A percentile compares a stretch with the other conserved stretches of the same genome.
Conservation (phyloP, 495 filamentous ascomycete species). For the Emericellopsis terricola region DNA sequence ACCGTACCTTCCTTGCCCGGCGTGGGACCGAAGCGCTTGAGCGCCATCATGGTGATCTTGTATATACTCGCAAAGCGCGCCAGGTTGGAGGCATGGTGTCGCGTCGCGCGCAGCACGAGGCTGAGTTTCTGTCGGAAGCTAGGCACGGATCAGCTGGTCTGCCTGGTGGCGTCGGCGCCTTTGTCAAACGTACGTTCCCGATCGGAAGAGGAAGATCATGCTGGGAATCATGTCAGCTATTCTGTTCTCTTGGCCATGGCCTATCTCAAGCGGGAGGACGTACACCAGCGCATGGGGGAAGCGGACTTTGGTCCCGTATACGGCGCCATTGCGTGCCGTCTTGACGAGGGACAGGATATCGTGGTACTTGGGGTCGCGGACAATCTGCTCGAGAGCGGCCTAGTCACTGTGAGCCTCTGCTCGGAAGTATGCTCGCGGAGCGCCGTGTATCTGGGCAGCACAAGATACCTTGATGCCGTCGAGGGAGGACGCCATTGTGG, state of each 20-base stretch:
- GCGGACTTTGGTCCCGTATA: slow-evolving; percentile 95
- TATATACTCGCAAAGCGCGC: slow-evolving; percentile 80
- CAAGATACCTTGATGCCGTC: slow-evolving; percentile 1
- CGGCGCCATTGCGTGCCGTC: slow-evolving; percentile 84
- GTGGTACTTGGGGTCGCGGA: slow-evolving; percentile 70
- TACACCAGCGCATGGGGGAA: slow-evolving; percentile 96
- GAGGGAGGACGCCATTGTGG: slow-evolving; percentile 3
- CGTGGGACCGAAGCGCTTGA: slow-evolving; percentile 45
- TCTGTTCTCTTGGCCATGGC: slow-evolving; percentile 23
- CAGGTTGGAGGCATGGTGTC: slow-evolving; percentile 80
- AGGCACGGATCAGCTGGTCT: slow-evolving; percentile 1
- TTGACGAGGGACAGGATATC: slow-evolving; percentile 72
- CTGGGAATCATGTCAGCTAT: slow-evolving; percentile 17
- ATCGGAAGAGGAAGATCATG: slow-evolving; percentile 91
- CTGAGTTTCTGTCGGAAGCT: slow-evolving; percentile 61
- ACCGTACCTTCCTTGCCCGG: slow-evolving; percentile 36
- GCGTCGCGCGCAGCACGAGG: slow-evolving; percentile 70
- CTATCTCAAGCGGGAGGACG: slow-evolving; percentile 4
- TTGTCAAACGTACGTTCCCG: slow-evolving; percentile 44
- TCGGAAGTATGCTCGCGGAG: too few species aligned
- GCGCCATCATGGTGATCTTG: slow-evolving; percentile 56
- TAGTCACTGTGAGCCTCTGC: slow-evolving; percentile 4
- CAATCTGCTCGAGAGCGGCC: slow-evolving; percentile 41
- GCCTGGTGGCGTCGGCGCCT: not conserved
- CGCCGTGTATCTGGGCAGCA: too few species aligned